phyloP scores from a whole-genome alignment of 1,284 basidiomycete species.

The Caloboletus inedulis region DNA sequence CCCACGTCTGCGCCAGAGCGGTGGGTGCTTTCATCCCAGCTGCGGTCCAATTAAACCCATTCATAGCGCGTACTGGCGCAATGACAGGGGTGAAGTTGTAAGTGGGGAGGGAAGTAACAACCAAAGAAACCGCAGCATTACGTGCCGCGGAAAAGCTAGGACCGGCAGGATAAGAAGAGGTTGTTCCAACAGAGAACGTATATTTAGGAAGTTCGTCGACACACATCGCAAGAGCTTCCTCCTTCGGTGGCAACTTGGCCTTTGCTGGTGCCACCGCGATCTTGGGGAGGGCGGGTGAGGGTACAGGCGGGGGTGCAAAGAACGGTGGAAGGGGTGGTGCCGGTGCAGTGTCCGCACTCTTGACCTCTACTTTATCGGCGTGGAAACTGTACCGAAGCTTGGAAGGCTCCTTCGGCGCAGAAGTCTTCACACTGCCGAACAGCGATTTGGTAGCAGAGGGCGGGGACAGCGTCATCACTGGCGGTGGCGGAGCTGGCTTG shows the following conservation, averaged over 20 bases:
- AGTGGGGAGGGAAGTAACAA: constrained; percentile 37
- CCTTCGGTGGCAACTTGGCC: constrained; percentile 28
- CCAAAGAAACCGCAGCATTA: constrained; percentile 30
- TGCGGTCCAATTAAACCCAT: constrained; percentile 44
- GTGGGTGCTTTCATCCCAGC: constrained; percentile 37
- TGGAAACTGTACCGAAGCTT: constrained; percentile 67
- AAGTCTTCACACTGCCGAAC: constrained; percentile 37
- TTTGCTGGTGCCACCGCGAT: constrained; percentile 1
- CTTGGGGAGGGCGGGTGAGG: background rate
- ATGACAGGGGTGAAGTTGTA: constrained; percentile 41
- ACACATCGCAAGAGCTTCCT: constrained; percentile 31
- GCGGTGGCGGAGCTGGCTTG: constrained; percentile 20
- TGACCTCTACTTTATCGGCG: constrained; percentile 36
- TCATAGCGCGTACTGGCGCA: constrained; percentile 22
- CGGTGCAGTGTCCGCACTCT: constrained; percentile 12
- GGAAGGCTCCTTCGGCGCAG: constrained; percentile 66
- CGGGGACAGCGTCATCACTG: constrained; percentile 18
- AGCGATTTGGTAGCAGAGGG: constrained; percentile 26
- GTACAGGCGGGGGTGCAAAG: constrained; percentile 11
- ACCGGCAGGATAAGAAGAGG: constrained; percentile 30
- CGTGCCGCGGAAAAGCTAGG: constrained; percentile 39
- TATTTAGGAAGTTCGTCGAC: constrained; percentile 32
- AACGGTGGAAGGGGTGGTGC: constrained; percentile 22
- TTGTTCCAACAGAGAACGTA: constrained; percentile 23
- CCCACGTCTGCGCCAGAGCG: constrained; percentile 37